These are phyloP conservation scores for Filosporella fistucella DNA, from an alignment of 495 filamentous ascomycete species.

Conservation along the genomic window DNA sequence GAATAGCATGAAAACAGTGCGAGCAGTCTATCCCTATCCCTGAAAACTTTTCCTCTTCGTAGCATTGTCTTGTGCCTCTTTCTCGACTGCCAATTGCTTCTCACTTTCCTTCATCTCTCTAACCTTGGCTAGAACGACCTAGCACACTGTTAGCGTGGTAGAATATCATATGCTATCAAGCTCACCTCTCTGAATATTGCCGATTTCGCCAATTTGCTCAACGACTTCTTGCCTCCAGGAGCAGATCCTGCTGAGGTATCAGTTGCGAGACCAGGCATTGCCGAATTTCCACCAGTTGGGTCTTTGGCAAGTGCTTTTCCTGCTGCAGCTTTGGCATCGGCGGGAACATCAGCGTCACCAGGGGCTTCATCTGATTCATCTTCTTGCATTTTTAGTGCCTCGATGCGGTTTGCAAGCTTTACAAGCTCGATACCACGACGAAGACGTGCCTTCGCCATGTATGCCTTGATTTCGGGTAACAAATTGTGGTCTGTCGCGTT, in stretches of 20 bases:
- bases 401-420: slow-evolving; percentile 95
- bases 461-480: slow-evolving; percentile 93
- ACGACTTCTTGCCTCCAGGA: slow-evolving; percentile 54
- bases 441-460: slow-evolving; percentile 86
- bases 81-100: slow-evolving; percentile 63
- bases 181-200: slow-evolving; percentile 97
- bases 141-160: no score
- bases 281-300: slow-evolving; percentile 21
- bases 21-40: background rate
- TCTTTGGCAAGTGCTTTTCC: slow-evolving; percentile 28
- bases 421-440: slow-evolving; percentile 94
- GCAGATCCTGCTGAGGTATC: slow-evolving; percentile 20
- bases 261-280: slow-evolving; percentile 12
- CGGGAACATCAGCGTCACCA: slow-evolving; percentile 54
- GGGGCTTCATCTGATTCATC: slow-evolving; percentile 77
- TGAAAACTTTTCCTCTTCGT: slow-evolving; percentile 32
- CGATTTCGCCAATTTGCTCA: slow-evolving; percentile 74
- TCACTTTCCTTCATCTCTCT: slow-evolving; percentile 87
- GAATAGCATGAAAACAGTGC: no score
- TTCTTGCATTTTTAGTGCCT: slow-evolving; percentile 92
- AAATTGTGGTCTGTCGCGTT: slow-evolving; percentile 92
- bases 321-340: slow-evolving; percentile 45
- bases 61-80: slow-evolving; percentile 42
- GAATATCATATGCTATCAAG: no score
- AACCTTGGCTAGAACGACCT: slow-evolving; percentile 95